Base-by-base conservation (phyloP, 2,329 filamentous ascomycete genomes). In the Triangularia setosa region DNA sequence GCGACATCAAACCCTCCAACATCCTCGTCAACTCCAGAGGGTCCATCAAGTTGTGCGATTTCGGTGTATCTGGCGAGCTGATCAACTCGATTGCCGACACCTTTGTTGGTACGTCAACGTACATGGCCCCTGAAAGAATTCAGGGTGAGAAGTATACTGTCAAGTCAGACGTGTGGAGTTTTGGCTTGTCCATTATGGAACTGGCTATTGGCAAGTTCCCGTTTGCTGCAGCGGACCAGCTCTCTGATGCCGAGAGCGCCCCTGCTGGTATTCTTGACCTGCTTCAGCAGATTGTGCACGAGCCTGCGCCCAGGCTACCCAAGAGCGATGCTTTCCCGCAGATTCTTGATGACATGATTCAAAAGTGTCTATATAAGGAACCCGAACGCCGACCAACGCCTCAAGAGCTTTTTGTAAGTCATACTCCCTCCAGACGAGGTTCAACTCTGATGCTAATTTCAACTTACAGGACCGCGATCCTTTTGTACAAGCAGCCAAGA, bases 81-180 rank as follows among this genome's bases (percentile, higher is more conserved):
- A 93, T 98, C 76, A 98, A 98, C 79, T 98, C 95, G 4, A 93
- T 99, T 69, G 95, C 95, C 60, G 94, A 98, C 75, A 99, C 95
- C 0, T 99, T 99, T 73, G 95, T 99, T 35, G 95, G 95, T 61
- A 99, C 95, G 1, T 97, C 95, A 40, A 99, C 95, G 63, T 99
- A 99, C 81, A 99, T 99, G 95, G 95, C 95, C 0, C 95, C 95
- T 0, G 95, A 99, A 80, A 88, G 95, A 76, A 99, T 99, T 70
- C 93, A 98, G 76, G 95, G 95, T 67, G 93, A 95, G 68, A 93
- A 92, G 72, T 99, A 99, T 78, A 97, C 94, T 0, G 94, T 99
- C 73, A 97, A 97, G 78, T 97, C 93, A 12, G 95, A 99, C 76
- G 95, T 99, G 3, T 99, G 95, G 95, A 97, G 93, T 84, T 96